phyloP scores from a whole-genome alignment of 2,329 filamentous ascomycete species.

The Ilyonectria robusta region DNA sequence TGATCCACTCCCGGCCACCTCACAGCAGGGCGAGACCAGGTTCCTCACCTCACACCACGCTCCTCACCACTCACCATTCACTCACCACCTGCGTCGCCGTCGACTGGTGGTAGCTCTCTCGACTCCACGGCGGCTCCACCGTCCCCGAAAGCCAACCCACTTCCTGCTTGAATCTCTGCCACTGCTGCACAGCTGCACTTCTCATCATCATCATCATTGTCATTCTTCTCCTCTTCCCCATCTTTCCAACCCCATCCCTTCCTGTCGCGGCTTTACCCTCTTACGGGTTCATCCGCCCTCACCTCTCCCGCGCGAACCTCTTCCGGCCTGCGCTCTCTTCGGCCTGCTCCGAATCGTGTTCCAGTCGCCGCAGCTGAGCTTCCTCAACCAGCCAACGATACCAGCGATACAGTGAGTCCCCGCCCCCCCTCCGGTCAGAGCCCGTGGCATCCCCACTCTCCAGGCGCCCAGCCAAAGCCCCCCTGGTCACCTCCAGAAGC shows the following conservation, averaged over 20 bases:
- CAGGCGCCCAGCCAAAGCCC: slow-evolving; percentile 36
- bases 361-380: slow-evolving; percentile 39
- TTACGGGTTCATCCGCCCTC: background rate
- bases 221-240: background rate
- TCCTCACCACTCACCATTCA: slow-evolving; percentile 4
- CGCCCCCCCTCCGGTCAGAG: slow-evolving; percentile 35
- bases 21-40: background rate
- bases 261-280: background rate
- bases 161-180: slow-evolving; percentile 6
- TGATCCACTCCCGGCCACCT: slow-evolving; percentile 32
- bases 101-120: background rate
- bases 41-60: slow-evolving; percentile 12
- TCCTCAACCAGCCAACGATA: slow-evolving; percentile 34
- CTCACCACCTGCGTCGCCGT: slow-evolving; percentile 10
- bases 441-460: slow-evolving; percentile 34
- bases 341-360: slow-evolving; percentile 27
- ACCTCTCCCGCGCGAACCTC: background rate
- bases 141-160: slow-evolving; percentile 13
- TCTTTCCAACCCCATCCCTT: background rate
- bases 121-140: slow-evolving; percentile 15
- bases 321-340: slow-evolving; percentile 25
- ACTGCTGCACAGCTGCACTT: slow-evolving; percentile 2
- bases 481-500: slow-evolving; percentile 30
- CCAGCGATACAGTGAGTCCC: slow-evolving; percentile 35
- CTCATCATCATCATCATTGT: slow-evolving; percentile 12